Percentiles rank a stretch among this genome's conserved stretches.
Evolutionary conservation across 140 eudicot genomes (phyloP).

Genomic region (Bidens hawaiensis): DNA sequence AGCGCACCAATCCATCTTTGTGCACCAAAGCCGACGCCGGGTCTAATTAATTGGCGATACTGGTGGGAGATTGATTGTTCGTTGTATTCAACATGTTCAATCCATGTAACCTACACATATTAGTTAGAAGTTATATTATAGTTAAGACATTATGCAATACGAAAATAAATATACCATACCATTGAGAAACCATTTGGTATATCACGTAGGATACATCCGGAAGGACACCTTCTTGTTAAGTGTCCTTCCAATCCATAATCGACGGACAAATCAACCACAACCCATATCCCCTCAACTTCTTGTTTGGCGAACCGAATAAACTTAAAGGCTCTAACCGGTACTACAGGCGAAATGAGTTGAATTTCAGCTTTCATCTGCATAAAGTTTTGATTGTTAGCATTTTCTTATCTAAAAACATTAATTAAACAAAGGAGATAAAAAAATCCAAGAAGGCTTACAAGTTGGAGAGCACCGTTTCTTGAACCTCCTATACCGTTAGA

Average conservation of each 20-base stretch:
- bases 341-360: slow-evolving; percentile 52
- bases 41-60: too few relatives aligned
- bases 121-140: too few relatives aligned
- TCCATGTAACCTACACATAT: too few relatives aligned
- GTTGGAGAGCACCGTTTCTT: slow-evolving; percentile 47
- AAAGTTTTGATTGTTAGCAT: background rate
- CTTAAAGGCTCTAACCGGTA: slow-evolving; percentile 47
- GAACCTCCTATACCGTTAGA: slow-evolving; percentile 44
- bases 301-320: slow-evolving; percentile 58
- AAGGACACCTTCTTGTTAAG: slow-evolving; percentile 60
- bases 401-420: too few relatives aligned
- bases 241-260: slow-evolving; percentile 35
- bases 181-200: slow-evolving; percentile 52
- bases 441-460: slow-evolving; percentile 35
- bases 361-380: slow-evolving; percentile 63
- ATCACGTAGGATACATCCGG: slow-evolving; percentile 69
- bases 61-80: too few relatives aligned
- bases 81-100: too few relatives aligned
- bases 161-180: slow-evolving; percentile 34
- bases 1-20: too few relatives aligned
- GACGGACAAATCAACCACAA: too few relatives aligned
- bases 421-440: background rate
- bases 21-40: too few relatives aligned
- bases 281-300: slow-evolving; percentile 57
- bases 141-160: too few relatives aligned